Percentiles rank a stretch among this genome's conserved stretches.
Conservation (phyloP, 306 rosid species). For the Rubus parviflorus region DNA sequence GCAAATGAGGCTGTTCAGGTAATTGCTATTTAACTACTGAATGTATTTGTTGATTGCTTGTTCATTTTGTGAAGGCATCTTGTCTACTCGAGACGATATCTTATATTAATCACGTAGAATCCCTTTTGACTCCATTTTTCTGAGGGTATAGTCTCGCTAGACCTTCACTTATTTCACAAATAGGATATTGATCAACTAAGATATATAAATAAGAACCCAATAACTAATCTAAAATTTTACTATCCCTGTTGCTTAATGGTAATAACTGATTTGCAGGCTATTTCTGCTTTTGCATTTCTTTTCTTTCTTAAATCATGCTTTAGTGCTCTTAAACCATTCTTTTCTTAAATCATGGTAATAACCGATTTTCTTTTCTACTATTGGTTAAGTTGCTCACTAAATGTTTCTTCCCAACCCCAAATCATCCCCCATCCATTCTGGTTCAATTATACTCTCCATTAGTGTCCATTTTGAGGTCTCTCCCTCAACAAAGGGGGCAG, state of each 20-base stretch:
- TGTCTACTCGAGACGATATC: background rate
- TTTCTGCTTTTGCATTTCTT: background rate
- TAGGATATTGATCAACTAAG: too few relatives aligned
- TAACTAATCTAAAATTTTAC: background rate
- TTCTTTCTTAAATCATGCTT: background rate
- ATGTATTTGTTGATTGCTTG: too few relatives aligned
- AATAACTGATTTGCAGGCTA: background rate
- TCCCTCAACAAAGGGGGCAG: background rate
- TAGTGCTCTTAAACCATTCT: background rate
- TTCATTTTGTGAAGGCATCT: background rate
- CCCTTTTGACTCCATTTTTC: too few relatives aligned
- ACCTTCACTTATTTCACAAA: too few relatives aligned
- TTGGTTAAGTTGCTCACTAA: background rate
- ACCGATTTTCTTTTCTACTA: too few relatives aligned
- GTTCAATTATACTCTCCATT: background rate
- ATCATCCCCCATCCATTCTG: background rate
- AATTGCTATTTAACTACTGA: constrained; percentile 6
- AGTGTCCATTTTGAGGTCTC: background rate
- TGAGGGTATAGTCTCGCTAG: too few relatives aligned
- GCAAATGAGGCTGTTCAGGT: constrained; percentile 89
- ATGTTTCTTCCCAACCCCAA: too few relatives aligned
- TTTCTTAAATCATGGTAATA: too few relatives aligned
- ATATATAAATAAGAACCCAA: too few relatives aligned
- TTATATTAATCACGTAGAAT: background rate
- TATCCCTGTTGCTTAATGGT: background rate